Evolutionary conservation across 192 early-diverging fungal species (phyloP).

Genomic region (Rhizophagus clarus): DNA sequence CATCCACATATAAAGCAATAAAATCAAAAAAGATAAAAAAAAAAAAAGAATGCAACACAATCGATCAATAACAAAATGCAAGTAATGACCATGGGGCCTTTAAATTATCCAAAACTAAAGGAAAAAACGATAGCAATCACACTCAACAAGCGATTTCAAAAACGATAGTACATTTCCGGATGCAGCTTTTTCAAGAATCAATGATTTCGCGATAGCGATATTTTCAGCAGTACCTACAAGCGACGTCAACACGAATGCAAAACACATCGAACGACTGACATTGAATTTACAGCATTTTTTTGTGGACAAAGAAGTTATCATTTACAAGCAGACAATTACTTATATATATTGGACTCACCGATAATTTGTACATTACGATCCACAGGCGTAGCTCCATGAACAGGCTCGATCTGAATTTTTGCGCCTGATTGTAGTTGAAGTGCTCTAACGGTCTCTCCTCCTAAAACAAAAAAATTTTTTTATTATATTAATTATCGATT

Average conservation of each 20-base stretch:
- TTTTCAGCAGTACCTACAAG: slow-evolving; percentile 32
- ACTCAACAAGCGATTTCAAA: slow-evolving; percentile 32
- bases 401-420: slow-evolving; percentile 61
- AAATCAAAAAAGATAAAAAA: slow-evolving; percentile 4
- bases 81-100: slow-evolving; percentile 5
- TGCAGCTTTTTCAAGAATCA: slow-evolving; percentile 37
- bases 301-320: slow-evolving; percentile 6
- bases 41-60: slow-evolving; percentile 8
- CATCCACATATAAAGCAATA: background rate
- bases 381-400: slow-evolving; percentile 40
- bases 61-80: slow-evolving; percentile 8
- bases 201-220: slow-evolving; percentile 33
- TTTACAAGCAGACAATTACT: slow-evolving; percentile 23
- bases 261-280: slow-evolving; percentile 32
- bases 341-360: slow-evolving; percentile 23
- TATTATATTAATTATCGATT: background rate
- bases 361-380: slow-evolving; percentile 43
- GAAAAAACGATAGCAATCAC: slow-evolving; percentile 30
- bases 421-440: slow-evolving; percentile 65
- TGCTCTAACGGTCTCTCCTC: slow-evolving; percentile 61
- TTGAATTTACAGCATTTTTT: slow-evolving; percentile 27
- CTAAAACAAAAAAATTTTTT: slow-evolving; percentile 45
- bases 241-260: slow-evolving; percentile 28
- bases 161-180: slow-evolving; percentile 36
- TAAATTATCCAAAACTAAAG: slow-evolving; percentile 2